These are phyloP conservation scores for Cercospora sojina DNA, from an alignment of 2,329 filamentous ascomycete species.

Conservation along the genomic window DNA sequence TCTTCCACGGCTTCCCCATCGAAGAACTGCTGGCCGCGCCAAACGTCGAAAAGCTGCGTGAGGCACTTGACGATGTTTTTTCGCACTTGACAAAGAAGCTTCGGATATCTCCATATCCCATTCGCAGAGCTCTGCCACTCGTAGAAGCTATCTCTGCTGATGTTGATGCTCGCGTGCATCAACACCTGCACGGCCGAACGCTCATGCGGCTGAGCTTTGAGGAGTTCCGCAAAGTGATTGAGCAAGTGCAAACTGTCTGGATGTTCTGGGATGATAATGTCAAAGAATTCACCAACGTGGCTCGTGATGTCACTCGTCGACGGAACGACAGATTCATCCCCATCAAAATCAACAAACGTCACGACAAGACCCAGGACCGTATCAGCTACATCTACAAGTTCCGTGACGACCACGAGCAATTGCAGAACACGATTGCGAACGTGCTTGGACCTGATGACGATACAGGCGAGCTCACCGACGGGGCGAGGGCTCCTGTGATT, in stretches of 20 bases:
- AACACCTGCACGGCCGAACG: conserved; percentile 78
- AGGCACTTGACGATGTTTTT: conserved; percentile 88
- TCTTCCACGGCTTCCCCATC: conserved; percentile 96
- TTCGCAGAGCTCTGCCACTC: conserved; percentile 84
- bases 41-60: conserved; percentile 81
- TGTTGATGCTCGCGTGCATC: conserved; percentile 81
- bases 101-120: conserved; percentile 92
- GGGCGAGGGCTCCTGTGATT: conserved; percentile 65
- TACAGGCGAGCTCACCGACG: conserved; percentile 55
- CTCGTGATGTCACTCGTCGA: conserved; percentile 87
- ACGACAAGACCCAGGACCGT: conserved; percentile 83
- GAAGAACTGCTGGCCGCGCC: conserved; percentile 93
- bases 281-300: conserved; percentile 97
- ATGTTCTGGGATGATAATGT: conserved; percentile 90
- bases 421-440: conserved; percentile 93
- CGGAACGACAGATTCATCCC: conserved; percentile 98
- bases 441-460: conserved; percentile 71
- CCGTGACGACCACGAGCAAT: conserved; percentile 93
- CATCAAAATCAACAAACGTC: conserved; percentile 89
- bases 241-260: conserved; percentile 80
- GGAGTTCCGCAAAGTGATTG: conserved; percentile 85
- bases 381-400: conserved; percentile 94
- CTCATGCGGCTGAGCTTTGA: conserved; percentile 89
- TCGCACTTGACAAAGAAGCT: conserved; percentile 96
- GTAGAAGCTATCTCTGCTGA: conserved; percentile 96